phyloP scores from a whole-genome alignment of 225 moss, liverwort and hornwort species.

The Thuidium tamariscinum region DNA sequence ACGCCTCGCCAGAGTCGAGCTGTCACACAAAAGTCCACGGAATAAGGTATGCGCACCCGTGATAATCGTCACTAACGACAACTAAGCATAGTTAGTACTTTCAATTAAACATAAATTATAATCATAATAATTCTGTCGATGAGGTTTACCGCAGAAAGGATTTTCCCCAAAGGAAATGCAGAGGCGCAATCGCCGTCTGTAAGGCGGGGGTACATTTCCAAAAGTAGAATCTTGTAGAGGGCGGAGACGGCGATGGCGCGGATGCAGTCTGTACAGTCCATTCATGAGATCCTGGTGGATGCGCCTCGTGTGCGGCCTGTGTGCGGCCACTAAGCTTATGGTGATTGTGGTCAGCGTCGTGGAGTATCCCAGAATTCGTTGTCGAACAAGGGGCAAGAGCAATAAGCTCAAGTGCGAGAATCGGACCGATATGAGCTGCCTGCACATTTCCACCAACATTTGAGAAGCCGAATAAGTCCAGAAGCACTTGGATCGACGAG shows the following conservation, averaged over 20 bases:
- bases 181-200: neutral
- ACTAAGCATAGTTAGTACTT: neutral
- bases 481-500: constrained; percentile 41
- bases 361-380: neutral
- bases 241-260: neutral
- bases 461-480: constrained; percentile 32
- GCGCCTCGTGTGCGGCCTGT: neutral
- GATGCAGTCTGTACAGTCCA: neutral
- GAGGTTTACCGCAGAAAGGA: neutral
- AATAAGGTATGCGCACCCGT: neutral
- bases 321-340: neutral
- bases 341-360: neutral
- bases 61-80: neutral
- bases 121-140: neutral
- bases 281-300: neutral
- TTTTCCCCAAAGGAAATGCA: neutral
- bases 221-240: neutral
- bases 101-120: neutral
- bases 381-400: neutral
- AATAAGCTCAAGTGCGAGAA: neutral
- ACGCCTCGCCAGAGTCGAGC: neutral
- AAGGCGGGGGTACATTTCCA: neutral
- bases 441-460: constrained; percentile 47
- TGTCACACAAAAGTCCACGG: neutral
- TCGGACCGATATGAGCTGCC: neutral